Evolutionary conservation across 2,329 filamentous ascomycete species (phyloP), one percentile per base, ranked within the genome.

Genomic region (Ceratocystis huliohia): DNA sequence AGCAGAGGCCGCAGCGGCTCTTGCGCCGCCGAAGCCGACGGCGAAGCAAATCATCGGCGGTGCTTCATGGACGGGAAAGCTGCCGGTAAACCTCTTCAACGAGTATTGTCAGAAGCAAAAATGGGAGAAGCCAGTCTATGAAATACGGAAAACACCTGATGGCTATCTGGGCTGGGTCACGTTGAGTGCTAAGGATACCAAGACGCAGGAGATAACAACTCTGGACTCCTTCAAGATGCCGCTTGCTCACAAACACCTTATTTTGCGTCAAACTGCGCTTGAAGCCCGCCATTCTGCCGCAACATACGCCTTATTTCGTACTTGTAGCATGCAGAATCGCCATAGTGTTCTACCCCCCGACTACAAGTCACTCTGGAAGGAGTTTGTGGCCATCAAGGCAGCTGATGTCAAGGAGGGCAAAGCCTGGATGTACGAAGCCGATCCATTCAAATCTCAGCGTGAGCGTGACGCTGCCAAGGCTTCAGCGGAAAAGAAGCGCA

Each of bases 31-130:
- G 0, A 84, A 85, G 71, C 84, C 83, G 15, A 86, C 85, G 1
- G 82, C 82, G 57, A 87, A 88, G 75, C 90, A 95, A 71, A 79
- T 99, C 70, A 96, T 99, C 73, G 94, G 91, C 53, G 94, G 94
- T 62, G 85, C 91, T 67, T 96, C 91, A 71, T 99, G 94, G 94
- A 99, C 94, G 0, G 94, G 94, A 50, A 99, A 99, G 75, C 79
- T 99, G 41, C 94, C 94, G 1, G 89, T 96, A 70, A 96, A 96
- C 74, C 82, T 97, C 72, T 83, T 97, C 69, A 90, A 89, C 45
- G 94, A 97, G 79, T 89, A 96, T 76, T 96, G 92, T 72, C 91
- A 96, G 77, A 95, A 93, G 75, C 89, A 96, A 75, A 91, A 90
- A 74, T 99, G 94, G 94, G 89, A 91, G 70, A 93, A 87, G 74